These are phyloP conservation scores for Tetrahymena thermophila DNA, from an alignment of 73 alveolate genomes.

Conservation along the genomic window DNA sequence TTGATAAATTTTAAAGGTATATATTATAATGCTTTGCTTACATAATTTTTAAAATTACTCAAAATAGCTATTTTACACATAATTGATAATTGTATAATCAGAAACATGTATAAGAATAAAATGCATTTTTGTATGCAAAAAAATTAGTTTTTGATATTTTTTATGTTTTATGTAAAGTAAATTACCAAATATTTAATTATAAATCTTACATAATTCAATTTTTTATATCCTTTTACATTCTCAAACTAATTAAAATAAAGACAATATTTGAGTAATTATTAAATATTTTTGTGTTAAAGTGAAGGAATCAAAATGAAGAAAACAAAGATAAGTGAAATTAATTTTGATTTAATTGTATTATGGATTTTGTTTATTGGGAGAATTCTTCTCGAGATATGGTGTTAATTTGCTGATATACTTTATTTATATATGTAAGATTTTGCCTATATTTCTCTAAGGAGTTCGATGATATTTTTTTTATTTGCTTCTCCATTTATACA, in stretches of 20 bases:
- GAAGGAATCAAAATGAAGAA: not conserved
- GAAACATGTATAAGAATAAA: too few species aligned
- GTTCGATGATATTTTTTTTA: not conserved
- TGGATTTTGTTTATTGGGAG: not conserved
- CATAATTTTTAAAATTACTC: too few species aligned
- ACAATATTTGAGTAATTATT: not conserved
- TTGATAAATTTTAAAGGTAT: too few species aligned
- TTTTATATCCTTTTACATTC: not conserved
- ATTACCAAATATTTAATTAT: not conserved
- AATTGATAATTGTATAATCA: too few species aligned
- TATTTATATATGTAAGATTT: not conserved
- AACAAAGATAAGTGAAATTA: not conserved
- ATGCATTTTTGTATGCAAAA: too few species aligned
- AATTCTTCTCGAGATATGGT: not conserved
- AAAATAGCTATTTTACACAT: too few species aligned
- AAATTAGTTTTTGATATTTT: too few species aligned
- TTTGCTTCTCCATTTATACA: not conserved
- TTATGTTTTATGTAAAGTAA: not conserved
- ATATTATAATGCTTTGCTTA: too few species aligned
- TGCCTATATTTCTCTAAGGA: not conserved
- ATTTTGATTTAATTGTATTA: not conserved
- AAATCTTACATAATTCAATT: not conserved
- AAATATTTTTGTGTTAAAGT: not conserved
- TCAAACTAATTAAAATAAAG: not conserved
- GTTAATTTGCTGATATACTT: not conserved